Evolutionary conservation across 2,329 filamentous ascomycete genomes (phyloP).

Genomic region (Acrocalymma vagum): DNA sequence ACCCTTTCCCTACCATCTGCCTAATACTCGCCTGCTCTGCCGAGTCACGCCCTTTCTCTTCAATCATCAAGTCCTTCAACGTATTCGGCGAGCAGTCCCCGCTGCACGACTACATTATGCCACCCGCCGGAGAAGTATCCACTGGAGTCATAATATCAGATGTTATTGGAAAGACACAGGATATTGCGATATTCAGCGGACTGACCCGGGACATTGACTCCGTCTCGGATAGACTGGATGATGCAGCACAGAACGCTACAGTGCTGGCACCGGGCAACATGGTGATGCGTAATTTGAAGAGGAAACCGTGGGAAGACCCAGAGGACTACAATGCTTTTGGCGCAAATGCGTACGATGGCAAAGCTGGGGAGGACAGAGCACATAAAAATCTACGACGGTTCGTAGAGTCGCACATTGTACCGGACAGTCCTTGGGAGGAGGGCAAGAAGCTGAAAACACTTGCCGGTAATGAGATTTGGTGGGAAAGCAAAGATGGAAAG

Average conservation of each 20-base stretch:
- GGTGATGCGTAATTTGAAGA: slow-evolving; percentile 77
- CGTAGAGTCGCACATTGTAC: slow-evolving; percentile 85
- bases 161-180: slow-evolving; percentile 79
- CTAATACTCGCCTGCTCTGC: slow-evolving; percentile 42
- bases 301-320: slow-evolving; percentile 86
- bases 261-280: slow-evolving; percentile 88
- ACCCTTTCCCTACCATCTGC: slow-evolving; percentile 37
- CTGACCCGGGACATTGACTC: slow-evolving; percentile 78
- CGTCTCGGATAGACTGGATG: slow-evolving; percentile 74
- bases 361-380: slow-evolving; percentile 78
- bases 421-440: slow-evolving; percentile 77
- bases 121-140: slow-evolving; percentile 37
- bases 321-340: slow-evolving; percentile 75
- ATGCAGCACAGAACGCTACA: slow-evolving; percentile 75
- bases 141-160: slow-evolving; percentile 76
- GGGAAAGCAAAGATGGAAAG: slow-evolving; percentile 75
- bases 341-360: slow-evolving; percentile 76
- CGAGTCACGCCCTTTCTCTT: slow-evolving; percentile 39
- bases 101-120: slow-evolving; percentile 38
- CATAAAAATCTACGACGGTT: slow-evolving; percentile 79
- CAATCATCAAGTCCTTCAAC: slow-evolving; percentile 37
- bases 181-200: slow-evolving; percentile 83
- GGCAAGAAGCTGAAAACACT: slow-evolving; percentile 72
- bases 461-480: slow-evolving; percentile 79
- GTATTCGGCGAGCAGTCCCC: slow-evolving; percentile 37